Evolutionary conservation across 345 rosid species (phyloP), one percentile per base, ranked within the genome.

Genomic region (Salix viminalis): DNA sequence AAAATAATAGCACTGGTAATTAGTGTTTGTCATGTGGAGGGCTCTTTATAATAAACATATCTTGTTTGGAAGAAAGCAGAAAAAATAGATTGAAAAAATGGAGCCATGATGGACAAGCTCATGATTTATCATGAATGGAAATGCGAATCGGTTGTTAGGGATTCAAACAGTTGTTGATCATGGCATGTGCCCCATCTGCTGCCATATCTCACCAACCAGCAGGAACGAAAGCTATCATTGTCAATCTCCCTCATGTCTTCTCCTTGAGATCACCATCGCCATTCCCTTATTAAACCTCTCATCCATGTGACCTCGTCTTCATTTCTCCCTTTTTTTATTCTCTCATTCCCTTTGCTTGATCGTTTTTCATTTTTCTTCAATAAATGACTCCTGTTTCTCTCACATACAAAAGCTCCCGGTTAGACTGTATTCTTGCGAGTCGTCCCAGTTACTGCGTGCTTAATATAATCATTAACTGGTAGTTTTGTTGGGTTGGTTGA

Each of bases 201-300:
- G 34, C 75, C 62, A 67, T 70, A 66, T 77, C 83, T 71, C 78
- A 79, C 60, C 80, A 79, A 75, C 82, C 71, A 74, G 52, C 77
- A 81, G 60, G 76, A 37, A 70, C 73, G 67, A 76, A 69, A 69
- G 60, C 75, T 60, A 76, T 80, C 60, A 71, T 69, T 83, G 75
- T 77, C 83, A 10, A 23, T 4, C 23, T 74, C 78, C 34, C 73
- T 2, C n/a, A 15, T 61, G 56, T 37, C 26, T 4, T 41, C 52
- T 72, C 60, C 64, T 50, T 12, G 37, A 11, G 2, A 11, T 11
- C 46, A 62, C 30, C 32, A 46, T 3, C 18, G 52, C 52, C 52
- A 14, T 46, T 46, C 14, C 52, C 52, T 14, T 46, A 3, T 46
- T 46, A 14, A 56, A 14, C 21, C 36, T 23, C 23, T 28, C 64